These are phyloP conservation scores for Halophytophthora batemanensis DNA, from an alignment of 352 stramenopile species.

Conservation along the genomic window DNA sequence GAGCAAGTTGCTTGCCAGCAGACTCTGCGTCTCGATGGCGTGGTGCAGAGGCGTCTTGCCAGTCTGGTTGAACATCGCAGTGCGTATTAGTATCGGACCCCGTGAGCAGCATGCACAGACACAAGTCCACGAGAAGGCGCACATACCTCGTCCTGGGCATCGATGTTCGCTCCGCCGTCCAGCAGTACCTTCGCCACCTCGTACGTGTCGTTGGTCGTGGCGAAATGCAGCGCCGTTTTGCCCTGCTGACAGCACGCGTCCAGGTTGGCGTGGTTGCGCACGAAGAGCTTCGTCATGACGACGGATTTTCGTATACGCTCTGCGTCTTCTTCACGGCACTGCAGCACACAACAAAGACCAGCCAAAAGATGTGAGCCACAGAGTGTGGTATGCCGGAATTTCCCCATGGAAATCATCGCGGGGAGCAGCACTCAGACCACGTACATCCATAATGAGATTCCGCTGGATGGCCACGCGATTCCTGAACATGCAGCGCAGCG, in stretches of 20 bases:
- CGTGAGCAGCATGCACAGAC: too few relatives aligned
- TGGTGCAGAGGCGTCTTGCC: conserved; percentile 14
- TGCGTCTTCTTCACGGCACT: conserved; percentile 17
- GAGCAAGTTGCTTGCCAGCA: conserved; percentile 14
- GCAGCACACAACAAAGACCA: neutral
- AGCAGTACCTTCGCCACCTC: too few relatives aligned
- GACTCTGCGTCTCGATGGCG: conserved; percentile 13
- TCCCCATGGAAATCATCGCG: too few relatives aligned
- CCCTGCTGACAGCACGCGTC: conserved; percentile 1
- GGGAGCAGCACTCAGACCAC: too few relatives aligned
- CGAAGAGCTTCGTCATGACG: conserved; percentile 2
- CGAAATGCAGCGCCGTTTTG: neutral
- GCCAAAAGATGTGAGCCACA: neutral
- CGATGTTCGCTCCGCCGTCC: too few relatives aligned
- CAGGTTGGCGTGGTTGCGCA: conserved; percentile 1
- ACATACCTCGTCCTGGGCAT: too few relatives aligned
- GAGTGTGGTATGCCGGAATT: neutral
- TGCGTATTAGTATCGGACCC: neutral
- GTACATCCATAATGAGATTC: conserved; percentile 16
- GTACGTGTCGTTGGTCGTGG: too few relatives aligned
- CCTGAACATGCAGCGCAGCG: conserved; percentile 14
- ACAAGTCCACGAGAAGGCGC: conserved; percentile 1
- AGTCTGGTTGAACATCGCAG: conserved; percentile 8
- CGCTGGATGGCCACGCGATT: conserved; percentile 12
- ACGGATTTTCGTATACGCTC: conserved; percentile 2